These are phyloP conservation scores for Orobanche coerulescens DNA, from an alignment of 257 asterid species.

Conservation along the genomic window DNA sequence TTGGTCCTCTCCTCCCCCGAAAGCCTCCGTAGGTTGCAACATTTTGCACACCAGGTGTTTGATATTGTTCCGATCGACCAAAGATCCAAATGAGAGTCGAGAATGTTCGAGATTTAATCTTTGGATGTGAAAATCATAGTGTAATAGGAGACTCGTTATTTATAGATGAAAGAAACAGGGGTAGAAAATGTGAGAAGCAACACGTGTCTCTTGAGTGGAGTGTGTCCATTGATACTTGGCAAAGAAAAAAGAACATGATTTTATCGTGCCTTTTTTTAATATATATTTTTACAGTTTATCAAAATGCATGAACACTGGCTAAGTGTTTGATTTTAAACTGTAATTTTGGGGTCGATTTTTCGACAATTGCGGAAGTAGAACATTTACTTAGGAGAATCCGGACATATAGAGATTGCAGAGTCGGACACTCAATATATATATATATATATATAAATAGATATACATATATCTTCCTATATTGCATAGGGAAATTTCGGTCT, in stretches of 20 bases:
- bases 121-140: not conserved
- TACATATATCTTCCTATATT: too few species aligned
- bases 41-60: not conserved
- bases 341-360: too few species aligned
- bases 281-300: not conserved
- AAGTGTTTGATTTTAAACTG: too few species aligned
- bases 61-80: not conserved
- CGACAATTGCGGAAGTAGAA: too few species aligned
- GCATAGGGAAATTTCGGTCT: too few species aligned
- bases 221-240: conserved; percentile 42
- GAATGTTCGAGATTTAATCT: not conserved
- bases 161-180: conserved; percentile 13
- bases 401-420: too few species aligned
- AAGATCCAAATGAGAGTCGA: not conserved
- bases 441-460: too few species aligned
- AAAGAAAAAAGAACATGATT: conserved; percentile 21
- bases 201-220: conserved; percentile 43
- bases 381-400: too few species aligned
- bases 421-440: too few species aligned
- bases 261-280: conserved; percentile 10
- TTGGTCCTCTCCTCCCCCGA: conserved; percentile 18
- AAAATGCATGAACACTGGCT: not conserved
- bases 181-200: not conserved
- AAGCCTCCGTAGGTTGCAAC: conserved; percentile 14
- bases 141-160: conserved; percentile 1